Evolutionary conservation across 1,284 basidiomycete species (phyloP), one percentile per base, ranked within the genome.

Genomic region (Pseudozyma hubeiensis): DNA sequence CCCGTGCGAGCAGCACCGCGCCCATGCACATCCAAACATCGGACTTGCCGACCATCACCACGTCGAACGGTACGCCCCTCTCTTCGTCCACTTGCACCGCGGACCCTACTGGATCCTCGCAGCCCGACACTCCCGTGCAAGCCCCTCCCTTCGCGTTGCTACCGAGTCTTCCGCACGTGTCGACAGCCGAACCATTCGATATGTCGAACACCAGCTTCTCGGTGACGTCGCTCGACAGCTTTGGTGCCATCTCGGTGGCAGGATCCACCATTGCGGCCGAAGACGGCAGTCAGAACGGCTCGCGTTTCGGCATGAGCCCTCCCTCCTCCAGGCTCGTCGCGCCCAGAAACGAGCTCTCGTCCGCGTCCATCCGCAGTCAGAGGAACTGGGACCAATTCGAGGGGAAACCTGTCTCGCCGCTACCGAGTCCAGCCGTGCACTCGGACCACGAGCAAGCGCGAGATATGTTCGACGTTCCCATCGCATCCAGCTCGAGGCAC

Each of bases 301-400:
- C 59, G n/a, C 61, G 62, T 19, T 60, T 64, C 33, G 61, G 58
- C 33, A 53, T 65, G 47, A 58, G 52, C 29, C 56, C 62, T 0
- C 46, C 64, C 16, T 44, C 47, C 4, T 50, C 40, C 30, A 41
- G 43, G 13, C 48, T 75, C 13, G 57, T 53, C 7, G 63, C 74
- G 33, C 61, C 70, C 9, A 58, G 64, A 24, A 39, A 60, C 46
- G 67, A 78, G 40, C 62, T 78, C 4, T 67, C 75, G 1, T 71
- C 78, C n/a, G 64, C 67, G n/a, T 82, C 80, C 6, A 72, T 79
- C 13, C 77, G 80, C 30, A 79, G 77, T 47, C 55, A 70, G 58
- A 68, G 80, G 29, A 80, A 75, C 34, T 81, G 80, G 81, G 80
- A 74, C 48, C 74, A 82, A 43, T 82, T 83, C 40, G 78, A 82